These are phyloP conservation scores for Talaromyces amestolkiae DNA, from an alignment of 2,329 filamentous ascomycete species.

Conservation along the genomic window DNA sequence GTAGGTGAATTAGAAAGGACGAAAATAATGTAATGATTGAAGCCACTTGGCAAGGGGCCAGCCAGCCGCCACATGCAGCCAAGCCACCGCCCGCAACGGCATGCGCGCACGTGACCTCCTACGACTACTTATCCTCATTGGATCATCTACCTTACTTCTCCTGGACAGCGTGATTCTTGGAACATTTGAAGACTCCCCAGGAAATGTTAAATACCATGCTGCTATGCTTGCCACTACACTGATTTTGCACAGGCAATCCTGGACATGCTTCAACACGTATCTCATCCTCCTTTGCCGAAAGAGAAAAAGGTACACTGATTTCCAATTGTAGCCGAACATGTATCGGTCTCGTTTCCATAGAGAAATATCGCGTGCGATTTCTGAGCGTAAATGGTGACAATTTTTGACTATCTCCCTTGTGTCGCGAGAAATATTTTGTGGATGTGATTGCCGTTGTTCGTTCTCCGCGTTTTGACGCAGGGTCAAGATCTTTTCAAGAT, in stretches of 20 bases:
- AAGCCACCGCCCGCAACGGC: not conserved
- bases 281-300: not conserved
- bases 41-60: conserved; percentile 7
- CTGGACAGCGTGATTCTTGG: not conserved
- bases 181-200: not conserved
- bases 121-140: not conserved
- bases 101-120: not conserved
- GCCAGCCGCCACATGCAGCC: conserved; percentile 4
- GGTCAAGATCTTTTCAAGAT: not conserved
- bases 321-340: not conserved
- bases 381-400: too few species aligned
- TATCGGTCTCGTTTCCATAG: not conserved
- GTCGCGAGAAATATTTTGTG: not conserved
- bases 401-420: not conserved
- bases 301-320: not conserved
- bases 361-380: too few species aligned
- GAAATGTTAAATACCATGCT: not conserved
- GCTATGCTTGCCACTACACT: not conserved
- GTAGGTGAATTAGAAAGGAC: not conserved
- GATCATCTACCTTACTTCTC: not conserved
- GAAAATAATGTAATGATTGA: conserved; percentile 1
- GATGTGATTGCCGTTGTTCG: not conserved
- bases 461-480: not conserved
- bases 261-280: not conserved
- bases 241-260: not conserved